Evolutionary conservation across 495 filamentous ascomycete species (phyloP), one percentile per base, ranked within the genome.

Genomic region (Penicillium herquei): DNA sequence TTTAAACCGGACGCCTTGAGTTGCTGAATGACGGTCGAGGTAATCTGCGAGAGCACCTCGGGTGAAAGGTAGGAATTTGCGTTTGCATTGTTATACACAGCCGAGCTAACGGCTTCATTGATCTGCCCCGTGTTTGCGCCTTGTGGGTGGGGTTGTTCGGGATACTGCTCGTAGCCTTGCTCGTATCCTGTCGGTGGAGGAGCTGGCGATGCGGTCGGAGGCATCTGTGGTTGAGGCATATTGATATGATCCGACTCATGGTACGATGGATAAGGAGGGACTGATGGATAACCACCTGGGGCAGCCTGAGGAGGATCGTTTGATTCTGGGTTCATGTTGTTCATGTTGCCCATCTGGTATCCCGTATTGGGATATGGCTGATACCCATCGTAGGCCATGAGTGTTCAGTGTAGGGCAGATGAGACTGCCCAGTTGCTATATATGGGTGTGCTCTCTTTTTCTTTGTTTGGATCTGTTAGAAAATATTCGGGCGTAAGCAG

Each of bases 1-100:
- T 75, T 70, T 39, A 81, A 51, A 5, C 77, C 77, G 9, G 64
- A 69, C 18, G 71, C 70, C 56, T 78, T 76, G 7, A 83, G 69
- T 44, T 82, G 77, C 55, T 83, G 78, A 45, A 83, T 77, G 2
- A 83, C 80, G 12, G 66, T 81, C 32, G 78, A 74, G 1, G 80
- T 83, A 49, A 79, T 76, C 54, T 81, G 77, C 21, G 74, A 70
- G 37, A 83, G 60, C 3, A 82, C 59, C 7, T 83, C 80, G 1
- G 78, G 80, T 2, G 79, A 73, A 12, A 81, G 54, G 39, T 78
- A 74, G 16, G 61, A 61, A 1, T 70, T 54, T 14, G 66, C 64
- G 35, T 71, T 69, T 6, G 67, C 64, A 41, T 68, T 65, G 39
- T 72, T 51, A 31, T 51, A 39, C 14, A 80, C 71, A 1, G 80